Evolutionary conservation across 345 rosid species (phyloP), one percentile per base, ranked within the genome.

Genomic region (Linum trigynum): DNA sequence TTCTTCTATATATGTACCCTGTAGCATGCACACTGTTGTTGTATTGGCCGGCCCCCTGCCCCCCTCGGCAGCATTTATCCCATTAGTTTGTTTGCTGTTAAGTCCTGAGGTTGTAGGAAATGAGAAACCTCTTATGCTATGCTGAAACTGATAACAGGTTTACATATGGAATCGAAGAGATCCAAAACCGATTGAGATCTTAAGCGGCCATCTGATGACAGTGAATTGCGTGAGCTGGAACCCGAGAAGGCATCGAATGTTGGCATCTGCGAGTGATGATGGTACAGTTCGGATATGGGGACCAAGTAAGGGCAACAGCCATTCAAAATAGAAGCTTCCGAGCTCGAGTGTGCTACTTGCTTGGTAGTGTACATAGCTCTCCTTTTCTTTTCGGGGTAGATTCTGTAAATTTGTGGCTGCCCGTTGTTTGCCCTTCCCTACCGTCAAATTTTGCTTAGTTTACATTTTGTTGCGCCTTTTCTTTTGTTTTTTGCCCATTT

Each of bases 141-240:
- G 9, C 65, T 7, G 62, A 48, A 48, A 48, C 53, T 17, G 12
- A 5, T 67, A 50, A 67, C 82, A 92, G 97, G 90, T 92, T 4
- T 92, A 86, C 72, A 77, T 92, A 65, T 92, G 95, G 97, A 92
- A 85, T 72, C 67, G 69, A 37, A 76, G 55, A 72, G 73, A 72
- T 32, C 65, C 79, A 0, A 75, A 58, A 64, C 97, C 92, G 3
- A 81, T 92, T 23, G 89, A 84, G 78, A 89, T 85, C 58, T 73
- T 90, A 67, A 71, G 83, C 5, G 97, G 92, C 61, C 98, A 92
- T 76, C 83, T 74, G 51, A 85, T 71, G 90, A 90, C 92, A 0
- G 90, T 90, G 51, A 92, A 90, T 74, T 82, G 85, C 53, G 98
- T 92, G 60, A 86, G 90, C 77, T 90, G 96, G 98, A 90, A 92